Base-by-base conservation (phyloP, 495 filamentous ascomycete species). In the Talaromyces stipitatus region DNA sequence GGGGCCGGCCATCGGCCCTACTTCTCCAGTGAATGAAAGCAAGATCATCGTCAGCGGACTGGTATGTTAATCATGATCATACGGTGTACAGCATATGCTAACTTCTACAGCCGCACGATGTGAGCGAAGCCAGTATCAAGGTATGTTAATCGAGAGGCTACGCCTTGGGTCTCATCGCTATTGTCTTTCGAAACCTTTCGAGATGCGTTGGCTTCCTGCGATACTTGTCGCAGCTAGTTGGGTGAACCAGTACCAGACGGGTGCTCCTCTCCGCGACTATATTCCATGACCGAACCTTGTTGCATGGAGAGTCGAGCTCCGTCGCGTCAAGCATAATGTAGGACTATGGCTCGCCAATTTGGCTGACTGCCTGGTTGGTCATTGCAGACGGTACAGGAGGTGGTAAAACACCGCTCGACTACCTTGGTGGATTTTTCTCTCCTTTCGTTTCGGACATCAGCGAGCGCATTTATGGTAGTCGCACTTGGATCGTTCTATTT, bases 41-140 rank as follows among this genome's bases (percentile, higher is more conserved):
- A 97, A 97, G 76, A 94, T 97, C 77, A 86, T 96, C 72, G 91
- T 98, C 73, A 95, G 89, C 85, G 92, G 92, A 78, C 80, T 98
- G 81, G 92, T 96, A 85, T 78, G 91, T 75, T 20, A 22, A 22
- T 18, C 28, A 57, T 46, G 1, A 27, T 14, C 24, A 23, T 16
- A 29, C 27, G 28, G 1, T 18, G 12, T 27, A 9, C 5, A 18
- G 27, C 30, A 58, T 36, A 23, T 29, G 57, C 85, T 91, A 81
- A 90, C 71, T 54, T 14, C 33, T 50, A 14, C 61, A 97, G 91
- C 94, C 94, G 68, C 80, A 82, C 76, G 94, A 98, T 86, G 90
- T 98, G 72, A 87, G 82, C 77, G 94, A 97, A 78, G 75, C 68
- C 72, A 88, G 90, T 84, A 91, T 98, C 78, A 97, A 97, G 95